phyloP scores from a whole-genome alignment of 179 eudicot species.

The Heliamphora ciliata region DNA sequence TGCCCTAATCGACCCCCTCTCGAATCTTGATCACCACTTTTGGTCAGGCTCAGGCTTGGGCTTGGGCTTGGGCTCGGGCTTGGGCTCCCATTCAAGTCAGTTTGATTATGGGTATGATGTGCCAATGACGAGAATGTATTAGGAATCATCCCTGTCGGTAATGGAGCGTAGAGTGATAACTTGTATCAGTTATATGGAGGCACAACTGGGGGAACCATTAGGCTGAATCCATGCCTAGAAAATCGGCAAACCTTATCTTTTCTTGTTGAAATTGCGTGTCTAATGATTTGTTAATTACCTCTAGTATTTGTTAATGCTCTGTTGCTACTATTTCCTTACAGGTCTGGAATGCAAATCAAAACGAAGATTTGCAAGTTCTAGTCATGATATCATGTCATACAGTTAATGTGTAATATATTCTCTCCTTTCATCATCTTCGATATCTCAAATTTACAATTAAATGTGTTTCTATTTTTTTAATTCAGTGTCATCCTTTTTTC shows the following conservation, averaged over 20 bases:
- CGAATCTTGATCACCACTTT: too few relatives aligned
- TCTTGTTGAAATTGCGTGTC: not conserved
- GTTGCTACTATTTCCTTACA: conserved; percentile 22
- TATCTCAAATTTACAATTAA: not conserved
- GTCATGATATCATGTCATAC: conserved; percentile 83
- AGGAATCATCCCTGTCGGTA: too few relatives aligned
- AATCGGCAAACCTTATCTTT: not conserved
- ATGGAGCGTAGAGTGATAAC: too few relatives aligned
- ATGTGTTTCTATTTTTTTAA: not conserved
- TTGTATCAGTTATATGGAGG: too few relatives aligned
- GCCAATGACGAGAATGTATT: too few relatives aligned
- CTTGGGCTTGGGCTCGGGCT: too few relatives aligned
- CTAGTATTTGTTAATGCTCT: not conserved
- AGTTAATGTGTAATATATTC: conserved; percentile 57
- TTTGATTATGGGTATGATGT: too few relatives aligned
- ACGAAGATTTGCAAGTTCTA: conserved; percentile 73
- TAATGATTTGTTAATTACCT: not conserved
- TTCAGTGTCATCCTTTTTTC: not conserved
- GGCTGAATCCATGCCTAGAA: too few relatives aligned
- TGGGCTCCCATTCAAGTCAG: too few relatives aligned
- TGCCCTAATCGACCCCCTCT: too few relatives aligned
- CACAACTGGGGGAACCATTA: not conserved
- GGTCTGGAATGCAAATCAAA: conserved; percentile 57
- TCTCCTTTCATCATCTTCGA: conserved; percentile 10
- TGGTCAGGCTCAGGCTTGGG: too few relatives aligned